Evolutionary conservation across 495 filamentous ascomycete species (phyloP).

Genomic region (Tuber umbilicatum): DNA sequence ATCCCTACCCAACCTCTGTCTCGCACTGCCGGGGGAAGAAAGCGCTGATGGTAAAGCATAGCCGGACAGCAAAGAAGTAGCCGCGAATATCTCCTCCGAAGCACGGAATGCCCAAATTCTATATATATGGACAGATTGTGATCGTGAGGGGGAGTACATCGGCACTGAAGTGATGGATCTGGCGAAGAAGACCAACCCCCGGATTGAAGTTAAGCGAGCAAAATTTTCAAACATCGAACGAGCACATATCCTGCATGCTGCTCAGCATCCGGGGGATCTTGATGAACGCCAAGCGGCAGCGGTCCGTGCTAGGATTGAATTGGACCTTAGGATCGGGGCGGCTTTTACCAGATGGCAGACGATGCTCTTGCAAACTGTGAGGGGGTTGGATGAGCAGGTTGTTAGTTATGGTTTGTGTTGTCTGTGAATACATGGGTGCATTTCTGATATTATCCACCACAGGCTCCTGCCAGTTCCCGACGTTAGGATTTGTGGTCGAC

Average conservation of each 20-base stretch:
- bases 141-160: constrained; percentile 95
- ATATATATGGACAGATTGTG: constrained; percentile 98
- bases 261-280: constrained; percentile 64
- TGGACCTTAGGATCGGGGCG: constrained; percentile 84
- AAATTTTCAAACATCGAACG: constrained; percentile 93
- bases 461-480: constrained; percentile 97
- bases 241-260: constrained; percentile 82
- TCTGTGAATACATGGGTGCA: not conserved
- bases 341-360: constrained; percentile 90
- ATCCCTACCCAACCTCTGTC: constrained; percentile 7
- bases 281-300: constrained; percentile 84
- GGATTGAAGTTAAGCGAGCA: constrained; percentile 74
- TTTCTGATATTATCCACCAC: not conserved
- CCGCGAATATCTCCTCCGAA: constrained; percentile 73
- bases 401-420: constrained; percentile 73
- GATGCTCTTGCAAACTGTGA: constrained; percentile 60
- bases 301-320: constrained; percentile 80
- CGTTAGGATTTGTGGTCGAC: constrained; percentile 93
- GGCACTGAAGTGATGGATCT: constrained; percentile 84
- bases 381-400: constrained; percentile 55
- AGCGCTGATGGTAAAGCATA: constrained; percentile 13
- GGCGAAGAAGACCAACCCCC: constrained; percentile 63
- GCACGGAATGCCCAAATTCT: constrained; percentile 63
- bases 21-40: not conserved
- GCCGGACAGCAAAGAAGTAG: constrained; percentile 72